phyloP scores from a whole-genome alignment of 2,329 filamentous ascomycete genomes.

The Colletotrichum cuscutae region DNA sequence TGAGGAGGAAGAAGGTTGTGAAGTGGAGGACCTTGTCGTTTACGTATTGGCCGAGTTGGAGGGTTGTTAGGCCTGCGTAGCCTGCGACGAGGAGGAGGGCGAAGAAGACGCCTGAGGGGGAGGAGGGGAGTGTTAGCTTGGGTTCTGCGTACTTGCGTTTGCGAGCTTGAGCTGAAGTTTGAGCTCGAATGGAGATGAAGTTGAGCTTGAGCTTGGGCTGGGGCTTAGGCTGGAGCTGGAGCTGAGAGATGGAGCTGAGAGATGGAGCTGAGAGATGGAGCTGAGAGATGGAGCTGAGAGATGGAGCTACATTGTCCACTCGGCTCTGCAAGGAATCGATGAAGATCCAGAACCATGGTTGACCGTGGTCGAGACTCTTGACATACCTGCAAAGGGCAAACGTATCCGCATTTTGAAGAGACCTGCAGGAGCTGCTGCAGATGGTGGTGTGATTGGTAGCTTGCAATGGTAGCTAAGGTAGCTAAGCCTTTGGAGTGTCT shows the following conservation, averaged over 20 bases:
- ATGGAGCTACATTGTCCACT: background rate
- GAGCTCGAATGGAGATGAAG: background rate
- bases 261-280: constrained; percentile 4
- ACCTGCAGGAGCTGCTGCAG: constrained; percentile 26
- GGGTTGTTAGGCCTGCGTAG: constrained; percentile 80
- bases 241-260: background rate
- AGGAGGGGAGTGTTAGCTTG: constrained; percentile 24
- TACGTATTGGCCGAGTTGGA: constrained; percentile 67
- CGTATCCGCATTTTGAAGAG: constrained; percentile 78
- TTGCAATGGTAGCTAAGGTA: constrained; percentile 6
- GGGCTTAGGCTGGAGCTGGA: background rate
- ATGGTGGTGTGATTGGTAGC: constrained; percentile 19
- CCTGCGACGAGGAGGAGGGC: constrained; percentile 78
- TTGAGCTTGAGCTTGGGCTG: background rate
- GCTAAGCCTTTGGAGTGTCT: background rate
- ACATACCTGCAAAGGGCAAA: constrained; percentile 85
- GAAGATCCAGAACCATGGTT: constrained; percentile 9
- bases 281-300: constrained; percentile 5
- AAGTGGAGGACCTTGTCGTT: constrained; percentile 94
- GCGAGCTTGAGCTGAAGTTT: constrained; percentile 4
- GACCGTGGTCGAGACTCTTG: constrained; percentile 10
- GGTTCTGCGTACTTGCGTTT: background rate
- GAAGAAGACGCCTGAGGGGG: constrained; percentile 71
- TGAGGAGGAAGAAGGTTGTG: constrained; percentile 89
- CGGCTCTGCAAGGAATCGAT: constrained; percentile 10